Conservation (phyloP, 371 early-diverging fungal species). For the Fennellomyces sp. region DNA sequence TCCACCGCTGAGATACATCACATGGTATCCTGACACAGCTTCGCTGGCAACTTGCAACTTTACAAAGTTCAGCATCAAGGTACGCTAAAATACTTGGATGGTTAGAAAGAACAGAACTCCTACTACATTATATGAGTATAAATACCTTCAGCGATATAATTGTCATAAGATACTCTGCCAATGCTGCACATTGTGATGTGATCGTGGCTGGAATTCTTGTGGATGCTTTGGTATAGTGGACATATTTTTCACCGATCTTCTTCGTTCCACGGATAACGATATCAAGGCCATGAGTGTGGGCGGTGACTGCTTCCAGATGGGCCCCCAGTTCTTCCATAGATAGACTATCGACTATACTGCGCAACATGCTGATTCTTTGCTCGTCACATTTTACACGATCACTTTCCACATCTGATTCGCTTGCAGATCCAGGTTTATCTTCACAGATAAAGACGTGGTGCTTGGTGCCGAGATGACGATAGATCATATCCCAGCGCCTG, state of each 20-base stretch:
- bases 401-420: not conserved
- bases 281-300: not conserved
- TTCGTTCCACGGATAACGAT: not conserved
- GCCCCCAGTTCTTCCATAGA: not conserved
- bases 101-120: not conserved
- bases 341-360: not conserved
- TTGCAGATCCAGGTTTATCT: not conserved
- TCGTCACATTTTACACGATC: not conserved
- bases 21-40: not conserved
- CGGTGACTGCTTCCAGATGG: not conserved
- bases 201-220: not conserved
- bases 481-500: not conserved
- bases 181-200: not conserved
- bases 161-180: not conserved
- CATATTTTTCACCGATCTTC: not conserved
- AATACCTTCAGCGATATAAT: not conserved
- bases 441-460: not conserved
- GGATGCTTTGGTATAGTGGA: not conserved
- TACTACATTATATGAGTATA: not conserved
- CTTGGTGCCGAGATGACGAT: not conserved
- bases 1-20: not conserved
- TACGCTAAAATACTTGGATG: not conserved
- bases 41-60: not conserved
- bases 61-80: not conserved
- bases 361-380: not conserved